Evolutionary conservation across 495 filamentous ascomycete species (phyloP), one percentile per base, ranked within the genome.

Genomic region (Aspergillus funiculosus): DNA sequence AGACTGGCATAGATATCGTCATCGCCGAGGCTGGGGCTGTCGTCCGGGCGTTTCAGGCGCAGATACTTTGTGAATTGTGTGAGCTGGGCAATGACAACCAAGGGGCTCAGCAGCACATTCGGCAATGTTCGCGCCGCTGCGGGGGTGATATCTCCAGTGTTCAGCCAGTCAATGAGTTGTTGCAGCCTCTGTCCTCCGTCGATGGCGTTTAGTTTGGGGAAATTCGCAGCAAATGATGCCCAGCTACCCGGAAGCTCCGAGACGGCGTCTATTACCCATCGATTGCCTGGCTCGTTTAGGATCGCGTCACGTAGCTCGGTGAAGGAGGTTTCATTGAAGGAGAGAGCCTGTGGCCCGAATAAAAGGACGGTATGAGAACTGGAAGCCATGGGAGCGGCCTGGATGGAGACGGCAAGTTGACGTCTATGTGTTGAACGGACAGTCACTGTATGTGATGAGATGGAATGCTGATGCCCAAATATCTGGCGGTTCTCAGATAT

Each of bases 71-170:
- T 43, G 48, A 63, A 71, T 39, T 63, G 48, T 0, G 41, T 47
- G 8, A 68, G 43, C 17, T 71, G 68, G 1, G 39, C 19, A 15
- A 59, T 26, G 8, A 68, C 59, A 9, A 65, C 51, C 1, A 71
- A 51, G 0, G 63, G 61, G 5, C 31, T 54, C 31, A 71, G 35
- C 2, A 63, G 17, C 5, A 61, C 51, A 39, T 59, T 68, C 11
- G 64, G 55, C 27, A 65, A 15, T 4, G 39, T 19, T 29, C 13
- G 30, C 8, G 7, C 15, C 15, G 20, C 18, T 25, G 3, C 9
- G n/a, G n/a, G n/a, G n/a, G n/a, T 14, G 13, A 39, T 17, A 13
- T 24, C 26, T 9, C 21, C 25, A 4, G 20, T 8, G 14, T 7
- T 6, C 3, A 29, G 39, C 3, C n/a, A n/a, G n/a, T 41, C 13